phyloP scores from a whole-genome alignment of 1,284 basidiomycete species.

The Xerocomus nothofagi region DNA sequence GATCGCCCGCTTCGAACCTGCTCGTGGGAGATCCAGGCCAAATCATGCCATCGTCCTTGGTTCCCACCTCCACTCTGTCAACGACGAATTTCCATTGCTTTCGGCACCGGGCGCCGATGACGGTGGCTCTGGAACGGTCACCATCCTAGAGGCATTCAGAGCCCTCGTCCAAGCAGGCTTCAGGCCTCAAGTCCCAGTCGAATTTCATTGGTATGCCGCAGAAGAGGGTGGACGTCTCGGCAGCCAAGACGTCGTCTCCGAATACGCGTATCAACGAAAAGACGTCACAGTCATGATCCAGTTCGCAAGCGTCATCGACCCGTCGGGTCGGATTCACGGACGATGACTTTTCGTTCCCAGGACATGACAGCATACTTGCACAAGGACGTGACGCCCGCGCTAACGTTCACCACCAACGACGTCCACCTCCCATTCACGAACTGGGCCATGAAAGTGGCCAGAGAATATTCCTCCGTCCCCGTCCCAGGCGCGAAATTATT shows the following conservation, averaged over 20 bases:
- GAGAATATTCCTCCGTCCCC: conserved; percentile 4
- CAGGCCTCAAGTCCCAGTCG: conserved; percentile 72
- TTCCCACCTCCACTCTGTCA: conserved; percentile 56
- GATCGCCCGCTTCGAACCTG: conserved; percentile 42
- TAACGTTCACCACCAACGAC: conserved; percentile 74
- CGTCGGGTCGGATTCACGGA: background rate
- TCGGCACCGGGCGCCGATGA: conserved; percentile 65
- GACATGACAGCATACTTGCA: conserved; percentile 97
- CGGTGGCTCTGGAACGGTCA: conserved; percentile 86
- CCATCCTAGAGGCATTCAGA: conserved; percentile 85
- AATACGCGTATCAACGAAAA: conserved; percentile 64
- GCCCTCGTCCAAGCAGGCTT: conserved; percentile 76
- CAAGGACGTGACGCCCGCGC: conserved; percentile 77
- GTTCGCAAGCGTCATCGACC: conserved; percentile 38
- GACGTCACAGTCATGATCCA: conserved; percentile 87
- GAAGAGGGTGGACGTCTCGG: conserved; percentile 92
- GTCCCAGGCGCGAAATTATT: conserved; percentile 8
- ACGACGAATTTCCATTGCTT: conserved; percentile 29
- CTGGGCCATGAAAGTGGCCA: conserved; percentile 12
- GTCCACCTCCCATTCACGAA: conserved; percentile 14
- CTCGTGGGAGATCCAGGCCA: conserved; percentile 24
- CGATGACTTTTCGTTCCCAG: conserved; percentile 55
- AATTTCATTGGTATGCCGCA: conserved; percentile 94
- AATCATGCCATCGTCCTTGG: conserved; percentile 36
- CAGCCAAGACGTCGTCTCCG: conserved; percentile 82